These are phyloP conservation scores for Sphaerosporella brunnea DNA, from an alignment of 495 filamentous ascomycete genomes.

Conservation along the genomic window DNA sequence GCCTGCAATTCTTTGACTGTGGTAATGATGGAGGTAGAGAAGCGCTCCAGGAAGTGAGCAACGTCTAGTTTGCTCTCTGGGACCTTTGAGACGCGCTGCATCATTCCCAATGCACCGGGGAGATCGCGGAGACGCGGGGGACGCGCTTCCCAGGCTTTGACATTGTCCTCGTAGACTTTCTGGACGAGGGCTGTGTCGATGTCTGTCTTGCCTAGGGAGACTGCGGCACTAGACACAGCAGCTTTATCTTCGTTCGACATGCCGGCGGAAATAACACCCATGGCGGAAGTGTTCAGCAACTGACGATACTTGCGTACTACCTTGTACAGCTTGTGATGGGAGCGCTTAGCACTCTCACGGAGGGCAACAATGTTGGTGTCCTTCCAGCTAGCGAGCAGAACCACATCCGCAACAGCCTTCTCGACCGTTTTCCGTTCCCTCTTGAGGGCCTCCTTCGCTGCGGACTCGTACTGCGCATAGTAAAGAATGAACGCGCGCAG, in stretches of 20 bases:
- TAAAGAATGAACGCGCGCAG: conserved; percentile 61
- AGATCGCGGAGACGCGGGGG: conserved; percentile 56
- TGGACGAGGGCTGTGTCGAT: conserved; percentile 26
- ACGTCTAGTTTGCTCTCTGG: conserved; percentile 38
- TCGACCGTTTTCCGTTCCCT: conserved; percentile 51
- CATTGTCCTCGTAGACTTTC: conserved; percentile 33
- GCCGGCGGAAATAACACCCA: conserved; percentile 43
- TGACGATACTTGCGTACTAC: conserved; percentile 73
- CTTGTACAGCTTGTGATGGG: conserved; percentile 81
- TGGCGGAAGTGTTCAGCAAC: conserved; percentile 53
- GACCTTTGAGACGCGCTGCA: conserved; percentile 39
- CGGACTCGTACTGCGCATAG: conserved; percentile 47
- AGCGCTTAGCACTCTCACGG: conserved; percentile 68
- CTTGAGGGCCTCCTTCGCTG: conserved; percentile 42
- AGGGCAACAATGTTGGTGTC: conserved; percentile 85
- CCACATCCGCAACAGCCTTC: conserved; percentile 71
- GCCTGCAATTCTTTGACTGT: conserved; percentile 55
- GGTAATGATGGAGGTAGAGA: conserved; percentile 46
- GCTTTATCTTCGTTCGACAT: conserved; percentile 37
- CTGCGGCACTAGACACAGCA: conserved; percentile 13
- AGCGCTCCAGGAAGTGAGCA: conserved; percentile 43
- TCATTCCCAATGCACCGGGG: conserved; percentile 42
- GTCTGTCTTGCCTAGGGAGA: too few species aligned
- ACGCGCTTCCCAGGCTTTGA: conserved; percentile 40
- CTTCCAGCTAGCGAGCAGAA: conserved; percentile 84